Percentiles rank a stretch among this genome's conserved stretches.
Conservation (phyloP, 2,329 filamentous ascomycete species). For the Colletotrichum australisinense region DNA sequence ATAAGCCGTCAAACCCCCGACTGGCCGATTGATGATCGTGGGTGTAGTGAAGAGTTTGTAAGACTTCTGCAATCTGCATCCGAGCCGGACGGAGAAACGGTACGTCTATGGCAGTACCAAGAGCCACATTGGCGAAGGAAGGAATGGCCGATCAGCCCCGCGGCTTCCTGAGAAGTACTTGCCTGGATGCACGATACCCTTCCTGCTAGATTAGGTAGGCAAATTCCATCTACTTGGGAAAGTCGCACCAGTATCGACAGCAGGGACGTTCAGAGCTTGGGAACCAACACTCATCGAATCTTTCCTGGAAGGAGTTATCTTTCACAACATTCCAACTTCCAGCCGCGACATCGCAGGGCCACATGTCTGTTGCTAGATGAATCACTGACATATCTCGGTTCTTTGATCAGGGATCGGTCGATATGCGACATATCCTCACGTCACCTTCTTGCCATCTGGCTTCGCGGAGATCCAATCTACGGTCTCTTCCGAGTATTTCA, state of each 20-base stretch:
- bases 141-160: neutral
- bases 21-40: neutral
- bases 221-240: neutral
- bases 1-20: neutral
- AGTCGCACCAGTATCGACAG: neutral
- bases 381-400: neutral
- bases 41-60: neutral
- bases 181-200: neutral
- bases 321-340: neutral
- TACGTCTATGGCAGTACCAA: neutral
- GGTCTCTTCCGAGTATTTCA: neutral
- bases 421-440: neutral
- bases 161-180: neutral
- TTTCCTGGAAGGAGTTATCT: neutral
- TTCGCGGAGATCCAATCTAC: too few species aligned
- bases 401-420: neutral
- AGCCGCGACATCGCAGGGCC: too few species aligned
- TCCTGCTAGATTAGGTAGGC: neutral
- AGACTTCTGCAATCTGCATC: neutral
- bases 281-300: neutral
- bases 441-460: neutral
- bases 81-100: neutral
- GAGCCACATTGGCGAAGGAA: neutral
- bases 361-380: neutral
- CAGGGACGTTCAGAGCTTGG: neutral